A percentile compares a stretch with the other conserved stretches of the same genome.
phyloP scores from a whole-genome alignment of 306 rosid species.

The Quercus gilva region DNA sequence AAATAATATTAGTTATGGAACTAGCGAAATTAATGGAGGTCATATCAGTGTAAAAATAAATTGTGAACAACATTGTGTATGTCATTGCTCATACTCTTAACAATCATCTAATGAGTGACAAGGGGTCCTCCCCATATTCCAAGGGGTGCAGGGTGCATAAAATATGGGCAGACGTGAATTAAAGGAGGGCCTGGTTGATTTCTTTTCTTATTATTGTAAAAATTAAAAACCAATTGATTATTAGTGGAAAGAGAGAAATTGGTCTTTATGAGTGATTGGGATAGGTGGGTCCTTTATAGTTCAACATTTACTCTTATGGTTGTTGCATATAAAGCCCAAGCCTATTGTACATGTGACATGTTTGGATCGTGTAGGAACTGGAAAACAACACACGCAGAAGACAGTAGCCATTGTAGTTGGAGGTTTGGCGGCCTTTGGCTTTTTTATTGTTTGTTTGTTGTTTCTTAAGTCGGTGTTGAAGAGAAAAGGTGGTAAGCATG shows the following conservation, averaged over 20 bases:
- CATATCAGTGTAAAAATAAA: too few relatives aligned
- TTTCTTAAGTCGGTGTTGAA: slow-evolving; percentile 51
- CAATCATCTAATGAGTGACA: too few relatives aligned
- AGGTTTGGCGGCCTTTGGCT: slow-evolving; percentile 79
- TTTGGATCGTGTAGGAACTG: slow-evolving; percentile 33
- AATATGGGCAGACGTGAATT: too few relatives aligned
- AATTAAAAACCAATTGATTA: background rate
- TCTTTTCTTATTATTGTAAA: too few relatives aligned
- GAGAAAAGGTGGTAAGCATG: slow-evolving; percentile 52
- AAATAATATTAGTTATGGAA: too few relatives aligned
- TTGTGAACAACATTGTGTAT: too few relatives aligned
- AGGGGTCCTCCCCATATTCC: too few relatives aligned
- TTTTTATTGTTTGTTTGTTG: slow-evolving; percentile 64
- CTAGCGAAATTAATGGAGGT: too few relatives aligned
- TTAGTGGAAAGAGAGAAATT: background rate
- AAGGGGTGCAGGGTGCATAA: too few relatives aligned
- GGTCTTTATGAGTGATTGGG: background rate
- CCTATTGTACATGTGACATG: slow-evolving; percentile 3
- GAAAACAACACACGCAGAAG: slow-evolving; percentile 46
- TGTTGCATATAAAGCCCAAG: background rate
- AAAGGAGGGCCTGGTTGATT: too few relatives aligned
- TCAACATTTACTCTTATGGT: background rate
- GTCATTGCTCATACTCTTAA: too few relatives aligned
- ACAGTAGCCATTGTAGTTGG: slow-evolving; percentile 87
- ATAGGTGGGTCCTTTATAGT: background rate